These are phyloP conservation scores for Podaxis sp. DNA, from an alignment of 768 basidiomycete species.

Conservation along the genomic window DNA sequence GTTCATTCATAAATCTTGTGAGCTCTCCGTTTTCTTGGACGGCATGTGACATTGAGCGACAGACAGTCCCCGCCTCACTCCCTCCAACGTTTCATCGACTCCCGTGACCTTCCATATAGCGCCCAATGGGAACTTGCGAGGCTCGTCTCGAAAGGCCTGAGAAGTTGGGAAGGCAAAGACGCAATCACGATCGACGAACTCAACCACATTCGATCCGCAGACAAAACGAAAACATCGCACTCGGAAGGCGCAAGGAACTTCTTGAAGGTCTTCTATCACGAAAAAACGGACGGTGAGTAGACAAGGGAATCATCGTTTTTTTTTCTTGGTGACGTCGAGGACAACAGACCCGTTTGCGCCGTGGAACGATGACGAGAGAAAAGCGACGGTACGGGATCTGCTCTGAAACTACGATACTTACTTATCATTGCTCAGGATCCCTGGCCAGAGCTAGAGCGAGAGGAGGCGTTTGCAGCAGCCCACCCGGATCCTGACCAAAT, in stretches of 20 bases:
- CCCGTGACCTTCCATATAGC: conserved; percentile 36
- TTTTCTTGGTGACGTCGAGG: neutral
- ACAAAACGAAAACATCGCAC: neutral
- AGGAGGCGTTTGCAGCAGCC: conserved; percentile 45
- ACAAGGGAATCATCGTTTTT: neutral
- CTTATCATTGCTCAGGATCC: conserved; percentile 41
- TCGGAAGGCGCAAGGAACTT: conserved; percentile 4
- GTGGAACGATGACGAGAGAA: conserved; percentile 24
- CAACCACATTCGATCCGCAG: neutral
- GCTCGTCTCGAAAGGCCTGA: conserved; percentile 27
- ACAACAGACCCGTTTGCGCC: neutral
- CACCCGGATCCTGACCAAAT: conserved; percentile 22
- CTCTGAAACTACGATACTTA: neutral
- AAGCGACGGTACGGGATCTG: conserved; percentile 17
- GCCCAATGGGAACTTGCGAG: conserved; percentile 56
- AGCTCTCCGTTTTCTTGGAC: neutral
- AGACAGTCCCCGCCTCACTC: conserved; percentile 21
- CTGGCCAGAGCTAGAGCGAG: conserved; percentile 61
- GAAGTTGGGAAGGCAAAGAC: conserved; percentile 30
- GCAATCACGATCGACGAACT: conserved; percentile 26
- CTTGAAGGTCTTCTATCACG: neutral
- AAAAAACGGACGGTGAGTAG: neutral
- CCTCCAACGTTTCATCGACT: conserved; percentile 25
- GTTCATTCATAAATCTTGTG: conserved; percentile 4
- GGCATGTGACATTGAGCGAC: neutral